phyloP scores from a whole-genome alignment of 2,329 filamentous ascomycete species.

The Stachybotrys echinatus region DNA sequence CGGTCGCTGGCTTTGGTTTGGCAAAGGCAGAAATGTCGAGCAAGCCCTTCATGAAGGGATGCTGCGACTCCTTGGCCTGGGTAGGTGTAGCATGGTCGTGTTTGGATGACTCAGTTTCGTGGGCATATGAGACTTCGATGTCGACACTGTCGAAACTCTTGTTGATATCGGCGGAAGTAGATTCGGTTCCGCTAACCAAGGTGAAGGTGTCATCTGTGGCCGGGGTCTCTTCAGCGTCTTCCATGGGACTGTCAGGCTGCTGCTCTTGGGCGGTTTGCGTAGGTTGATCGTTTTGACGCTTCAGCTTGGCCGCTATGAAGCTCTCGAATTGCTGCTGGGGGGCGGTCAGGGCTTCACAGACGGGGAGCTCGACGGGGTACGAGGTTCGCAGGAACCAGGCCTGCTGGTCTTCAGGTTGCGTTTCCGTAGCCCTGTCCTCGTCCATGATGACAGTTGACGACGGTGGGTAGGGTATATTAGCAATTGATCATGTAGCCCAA shows the following conservation, averaged over 20 bases:
- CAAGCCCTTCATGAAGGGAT: slow-evolving; percentile 30
- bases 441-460: neutral
- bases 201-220: slow-evolving; percentile 18
- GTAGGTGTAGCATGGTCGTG: neutral
- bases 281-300: slow-evolving; percentile 2
- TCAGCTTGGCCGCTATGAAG: slow-evolving; percentile 22
- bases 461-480: too few species aligned
- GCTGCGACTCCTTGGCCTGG: neutral
- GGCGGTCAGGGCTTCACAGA: slow-evolving; percentile 25
- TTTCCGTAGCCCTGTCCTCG: slow-evolving; percentile 8
- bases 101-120: neutral
- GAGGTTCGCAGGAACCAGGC: slow-evolving; percentile 34
- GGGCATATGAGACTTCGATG: slow-evolving; percentile 1
- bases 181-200: slow-evolving; percentile 17
- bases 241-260: neutral
- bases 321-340: slow-evolving; percentile 25
- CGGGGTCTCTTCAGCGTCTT: slow-evolving; percentile 8
- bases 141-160: slow-evolving; percentile 5
- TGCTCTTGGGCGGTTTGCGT: neutral
- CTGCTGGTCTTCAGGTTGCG: slow-evolving; percentile 10
- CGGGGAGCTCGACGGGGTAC: slow-evolving; percentile 31
- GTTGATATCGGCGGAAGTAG: slow-evolving; percentile 17
- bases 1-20: slow-evolving; percentile 9
- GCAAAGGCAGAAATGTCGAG: slow-evolving; percentile 10
- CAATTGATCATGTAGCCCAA: too few species aligned